Conservation (phyloP, 345 rosid species). For the Salix brachista region DNA sequence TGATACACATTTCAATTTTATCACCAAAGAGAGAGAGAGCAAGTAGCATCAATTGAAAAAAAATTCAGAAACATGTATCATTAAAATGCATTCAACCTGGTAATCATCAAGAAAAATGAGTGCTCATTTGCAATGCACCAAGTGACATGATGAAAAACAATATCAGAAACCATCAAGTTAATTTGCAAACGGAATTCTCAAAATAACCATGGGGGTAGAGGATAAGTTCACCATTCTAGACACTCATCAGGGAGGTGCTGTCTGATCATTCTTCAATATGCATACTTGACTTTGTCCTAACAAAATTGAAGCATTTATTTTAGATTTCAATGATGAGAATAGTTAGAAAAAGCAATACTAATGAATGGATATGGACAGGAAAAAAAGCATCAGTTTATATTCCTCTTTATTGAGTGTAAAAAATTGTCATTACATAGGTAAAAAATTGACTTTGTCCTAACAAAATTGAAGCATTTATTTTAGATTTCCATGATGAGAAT, state of each 20-base stretch:
- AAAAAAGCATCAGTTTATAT: neutral
- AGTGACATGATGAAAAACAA: neutral
- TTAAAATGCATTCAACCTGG: neutral
- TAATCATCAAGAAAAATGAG: neutral
- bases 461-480: constrained; percentile 6
- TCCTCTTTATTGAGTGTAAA: neutral
- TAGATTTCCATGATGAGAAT: constrained; percentile 5
- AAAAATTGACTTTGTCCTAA: constrained; percentile 15
- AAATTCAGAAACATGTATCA: neutral
- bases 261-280: constrained; percentile 28
- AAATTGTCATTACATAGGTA: neutral
- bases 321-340: constrained; percentile 5
- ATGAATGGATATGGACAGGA: neutral
- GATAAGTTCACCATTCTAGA: neutral
- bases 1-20: neutral
- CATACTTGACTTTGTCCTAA: constrained; percentile 37
- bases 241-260: constrained; percentile 14
- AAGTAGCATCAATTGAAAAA: neutral
- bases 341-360: neutral
- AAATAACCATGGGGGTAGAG: neutral
- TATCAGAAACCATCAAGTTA: neutral
- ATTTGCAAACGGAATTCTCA: neutral
- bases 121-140: neutral
- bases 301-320: constrained; percentile 6
- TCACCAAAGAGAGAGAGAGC: neutral